phyloP scores from a whole-genome alignment of 352 stramenopile species.

The Aphanomyces astaci region DNA sequence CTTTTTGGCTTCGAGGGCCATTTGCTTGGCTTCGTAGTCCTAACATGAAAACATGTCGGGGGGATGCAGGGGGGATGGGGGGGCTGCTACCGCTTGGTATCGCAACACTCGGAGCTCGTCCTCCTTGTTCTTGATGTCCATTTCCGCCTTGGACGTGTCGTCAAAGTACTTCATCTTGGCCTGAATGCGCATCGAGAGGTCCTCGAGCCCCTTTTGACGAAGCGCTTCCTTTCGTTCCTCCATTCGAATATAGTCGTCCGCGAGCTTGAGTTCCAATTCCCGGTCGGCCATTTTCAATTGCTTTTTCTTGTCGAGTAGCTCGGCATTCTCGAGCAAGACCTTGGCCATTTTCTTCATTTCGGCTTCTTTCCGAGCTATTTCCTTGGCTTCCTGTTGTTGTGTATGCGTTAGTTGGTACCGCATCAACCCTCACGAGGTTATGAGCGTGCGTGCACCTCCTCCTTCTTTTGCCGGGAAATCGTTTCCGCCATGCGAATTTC shows the following conservation, averaged over 20 bases:
- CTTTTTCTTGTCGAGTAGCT: conserved; percentile 51
- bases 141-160: conserved; percentile 63
- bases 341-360: conserved; percentile 55
- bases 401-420: background rate
- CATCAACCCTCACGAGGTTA: too few species aligned
- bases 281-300: conserved; percentile 42
- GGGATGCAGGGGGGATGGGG: background rate
- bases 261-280: conserved; percentile 55
- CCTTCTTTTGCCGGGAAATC: conserved; percentile 43
- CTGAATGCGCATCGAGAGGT: conserved; percentile 66
- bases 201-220: conserved; percentile 53
- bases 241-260: conserved; percentile 61
- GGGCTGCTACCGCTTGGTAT: conserved; percentile 33
- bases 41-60: too few species aligned
- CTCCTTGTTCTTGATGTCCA: conserved; percentile 49
- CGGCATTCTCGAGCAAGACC: conserved; percentile 57
- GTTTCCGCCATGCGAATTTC: conserved; percentile 43
- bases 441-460: conserved; percentile 28
- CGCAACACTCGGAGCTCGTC: conserved; percentile 52
- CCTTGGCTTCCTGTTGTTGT: conserved; percentile 28
- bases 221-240: conserved; percentile 60
- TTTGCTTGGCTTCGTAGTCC: conserved; percentile 50
- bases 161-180: conserved; percentile 80
- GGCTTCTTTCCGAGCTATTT: conserved; percentile 39
- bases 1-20: conserved; percentile 45